Evolutionary conservation across 1,284 basidiomycete species (phyloP).

Genomic region (Trichosporon sp.): DNA sequence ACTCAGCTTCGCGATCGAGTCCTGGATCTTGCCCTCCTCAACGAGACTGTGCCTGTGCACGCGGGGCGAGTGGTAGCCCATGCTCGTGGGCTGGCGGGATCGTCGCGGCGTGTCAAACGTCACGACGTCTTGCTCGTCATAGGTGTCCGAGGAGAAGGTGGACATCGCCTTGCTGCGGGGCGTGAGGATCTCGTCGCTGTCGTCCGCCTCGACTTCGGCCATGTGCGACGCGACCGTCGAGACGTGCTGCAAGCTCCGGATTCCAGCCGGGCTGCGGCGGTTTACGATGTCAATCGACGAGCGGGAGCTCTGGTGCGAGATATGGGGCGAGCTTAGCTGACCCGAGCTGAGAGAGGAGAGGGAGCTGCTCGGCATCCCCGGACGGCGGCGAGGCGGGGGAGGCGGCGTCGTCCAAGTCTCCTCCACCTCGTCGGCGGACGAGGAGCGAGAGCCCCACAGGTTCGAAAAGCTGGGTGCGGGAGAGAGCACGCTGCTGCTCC

Average conservation of each 20-base stretch:
- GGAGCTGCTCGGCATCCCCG: neutral
- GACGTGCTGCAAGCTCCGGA: neutral
- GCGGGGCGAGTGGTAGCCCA: neutral
- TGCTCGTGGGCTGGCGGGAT: neutral
- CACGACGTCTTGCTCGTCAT: neutral
- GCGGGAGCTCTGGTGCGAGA: neutral
- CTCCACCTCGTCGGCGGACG: neutral
- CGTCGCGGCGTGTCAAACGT: neutral
- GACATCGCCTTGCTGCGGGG: neutral
- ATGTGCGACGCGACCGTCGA: neutral
- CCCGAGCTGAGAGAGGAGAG: neutral
- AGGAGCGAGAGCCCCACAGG: neutral
- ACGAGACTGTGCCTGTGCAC: neutral
- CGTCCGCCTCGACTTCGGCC: neutral
- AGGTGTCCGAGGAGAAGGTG: neutral
- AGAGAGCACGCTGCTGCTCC: neutral
- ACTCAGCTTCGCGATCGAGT: neutral
- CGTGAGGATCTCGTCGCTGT: slow-evolving; percentile 4
- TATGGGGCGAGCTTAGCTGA: neutral
- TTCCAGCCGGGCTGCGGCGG: neutral
- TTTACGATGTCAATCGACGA: neutral
- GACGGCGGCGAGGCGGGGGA: neutral
- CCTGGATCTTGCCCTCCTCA: neutral
- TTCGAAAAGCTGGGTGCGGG: neutral
- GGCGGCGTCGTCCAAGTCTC: neutral